Evolutionary conservation across 306 rosid genomes (phyloP).

Genomic region (Malus orientalis): DNA sequence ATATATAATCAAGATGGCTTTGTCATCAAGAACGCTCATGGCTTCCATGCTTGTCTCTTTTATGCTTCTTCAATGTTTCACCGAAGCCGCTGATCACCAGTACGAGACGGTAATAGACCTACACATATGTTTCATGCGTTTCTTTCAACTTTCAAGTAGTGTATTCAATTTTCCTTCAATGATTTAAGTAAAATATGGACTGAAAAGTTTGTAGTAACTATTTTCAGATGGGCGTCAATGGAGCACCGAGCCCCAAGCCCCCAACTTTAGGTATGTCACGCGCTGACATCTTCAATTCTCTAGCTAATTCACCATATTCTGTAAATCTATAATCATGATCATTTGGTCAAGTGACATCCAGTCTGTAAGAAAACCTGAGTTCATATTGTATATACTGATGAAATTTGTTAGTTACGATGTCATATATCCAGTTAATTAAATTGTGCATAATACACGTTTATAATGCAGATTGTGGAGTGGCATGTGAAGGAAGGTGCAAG

Average conservation of each 20-base stretch:
- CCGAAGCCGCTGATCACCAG: not conserved
- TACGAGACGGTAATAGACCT: not conserved
- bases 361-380: not conserved
- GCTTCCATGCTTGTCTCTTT: constrained; percentile 3
- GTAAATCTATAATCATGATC: too few relatives aligned
- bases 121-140: too few relatives aligned
- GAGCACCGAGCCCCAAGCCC: not conserved
- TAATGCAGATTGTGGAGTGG: constrained; percentile 12
- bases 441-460: not conserved
- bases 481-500: constrained; percentile 11
- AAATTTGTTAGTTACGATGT: not conserved
- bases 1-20: constrained; percentile 1
- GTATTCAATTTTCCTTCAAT: not conserved
- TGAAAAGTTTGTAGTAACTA: not conserved
- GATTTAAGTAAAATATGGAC: not conserved
- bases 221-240: not conserved
- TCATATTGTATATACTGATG: too few relatives aligned
- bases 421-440: not conserved
- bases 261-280: not conserved
- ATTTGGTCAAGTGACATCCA: not conserved
- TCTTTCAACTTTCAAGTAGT: not conserved
- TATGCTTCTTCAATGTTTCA: not conserved
- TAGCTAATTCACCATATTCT: not conserved
- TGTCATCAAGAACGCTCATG: not conserved
- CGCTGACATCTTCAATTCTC: not conserved